A percentile compares a stretch with the other conserved stretches of the same genome.
These are phyloP conservation scores for Pterulicium gracile DNA, from an alignment of 1,284 basidiomycete species.

Conservation along the genomic window DNA sequence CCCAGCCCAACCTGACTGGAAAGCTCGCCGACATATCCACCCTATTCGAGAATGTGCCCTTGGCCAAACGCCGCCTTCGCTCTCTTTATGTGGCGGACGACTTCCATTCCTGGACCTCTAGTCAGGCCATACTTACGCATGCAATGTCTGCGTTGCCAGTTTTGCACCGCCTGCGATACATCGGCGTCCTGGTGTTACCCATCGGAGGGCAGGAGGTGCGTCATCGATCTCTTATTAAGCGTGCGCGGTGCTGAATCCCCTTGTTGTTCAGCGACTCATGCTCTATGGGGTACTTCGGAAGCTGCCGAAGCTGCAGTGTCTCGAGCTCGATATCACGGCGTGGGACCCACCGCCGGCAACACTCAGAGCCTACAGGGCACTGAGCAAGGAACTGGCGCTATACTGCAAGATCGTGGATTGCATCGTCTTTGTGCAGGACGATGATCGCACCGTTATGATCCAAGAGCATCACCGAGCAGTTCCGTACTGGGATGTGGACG, in stretches of 20 bases:
- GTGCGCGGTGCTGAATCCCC: slow-evolving; percentile 3
- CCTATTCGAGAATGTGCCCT: slow-evolving; percentile 33
- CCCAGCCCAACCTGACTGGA: slow-evolving; percentile 30
- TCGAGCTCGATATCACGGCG: slow-evolving; percentile 51
- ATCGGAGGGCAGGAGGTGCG: slow-evolving; percentile 35
- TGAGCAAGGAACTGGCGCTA: slow-evolving; percentile 45
- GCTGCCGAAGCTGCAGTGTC: slow-evolving; percentile 34
- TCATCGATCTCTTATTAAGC: slow-evolving; percentile 10
- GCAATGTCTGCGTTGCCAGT: slow-evolving; percentile 25
- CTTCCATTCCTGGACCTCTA: slow-evolving; percentile 39
- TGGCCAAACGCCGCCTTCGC: slow-evolving; percentile 29
- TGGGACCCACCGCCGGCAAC: slow-evolving; percentile 48
- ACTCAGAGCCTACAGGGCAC: slow-evolving; percentile 39
- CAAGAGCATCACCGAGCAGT: background rate
- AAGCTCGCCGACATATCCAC: slow-evolving; percentile 39
- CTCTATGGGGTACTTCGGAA: slow-evolving; percentile 50
- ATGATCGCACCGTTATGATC: background rate
- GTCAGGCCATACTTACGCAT: slow-evolving; percentile 35
- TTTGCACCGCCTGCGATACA: slow-evolving; percentile 34
- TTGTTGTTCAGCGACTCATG: slow-evolving; percentile 33
- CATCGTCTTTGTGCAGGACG: slow-evolving; percentile 49
- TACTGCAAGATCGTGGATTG: slow-evolving; percentile 40
- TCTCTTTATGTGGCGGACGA: slow-evolving; percentile 53
- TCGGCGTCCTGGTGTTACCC: slow-evolving; percentile 50
- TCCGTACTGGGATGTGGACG: slow-evolving; percentile 30